A percentile compares a stretch with the other conserved stretches of the same genome.
Evolutionary conservation across 202 grass and related monocot species (phyloP).

Genomic region (Carex arenaria): DNA sequence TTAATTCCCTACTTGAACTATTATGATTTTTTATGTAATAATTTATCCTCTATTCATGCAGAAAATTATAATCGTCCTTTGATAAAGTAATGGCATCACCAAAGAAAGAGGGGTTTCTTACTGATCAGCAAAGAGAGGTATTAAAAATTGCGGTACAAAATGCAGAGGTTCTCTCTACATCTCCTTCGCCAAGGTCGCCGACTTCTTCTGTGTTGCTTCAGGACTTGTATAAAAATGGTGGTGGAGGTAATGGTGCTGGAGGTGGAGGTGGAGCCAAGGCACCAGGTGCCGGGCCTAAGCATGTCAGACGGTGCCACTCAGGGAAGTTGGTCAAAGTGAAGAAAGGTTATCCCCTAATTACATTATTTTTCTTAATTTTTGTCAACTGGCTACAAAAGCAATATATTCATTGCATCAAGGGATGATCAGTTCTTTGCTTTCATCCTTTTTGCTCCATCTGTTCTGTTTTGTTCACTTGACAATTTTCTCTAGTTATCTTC

Average conservation of each 20-base stretch:
- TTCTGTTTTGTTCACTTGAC: background rate
- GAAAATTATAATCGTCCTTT: background rate
- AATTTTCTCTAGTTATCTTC: background rate
- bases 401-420: background rate
- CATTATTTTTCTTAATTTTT: slow-evolving; percentile 11
- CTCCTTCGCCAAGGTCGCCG: slow-evolving; percentile 55
- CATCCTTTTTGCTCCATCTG: background rate
- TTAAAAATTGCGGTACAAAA: slow-evolving; percentile 81
- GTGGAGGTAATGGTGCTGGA: slow-evolving; percentile 5
- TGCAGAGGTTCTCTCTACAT: slow-evolving; percentile 65
- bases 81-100: slow-evolving; percentile 61
- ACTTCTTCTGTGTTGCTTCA: slow-evolving; percentile 52
- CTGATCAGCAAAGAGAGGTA: slow-evolving; percentile 80
- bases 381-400: slow-evolving; percentile 3
- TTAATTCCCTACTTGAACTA: slow-evolving; percentile 15
- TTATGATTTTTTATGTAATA: background rate
- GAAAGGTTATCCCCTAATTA: slow-evolving; percentile 52
- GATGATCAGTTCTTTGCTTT: background rate
- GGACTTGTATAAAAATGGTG: slow-evolving; percentile 42
- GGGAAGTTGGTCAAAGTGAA: slow-evolving; percentile 87
- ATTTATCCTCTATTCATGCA: background rate
- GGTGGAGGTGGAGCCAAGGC: slow-evolving; percentile 25
- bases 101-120: slow-evolving; percentile 91
- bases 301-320: slow-evolving; percentile 72
- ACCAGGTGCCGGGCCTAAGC: slow-evolving; percentile 21